These are phyloP conservation scores for Rhizopus sp. DNA, from an alignment of 371 early-diverging fungal genomes.

Conservation along the genomic window DNA sequence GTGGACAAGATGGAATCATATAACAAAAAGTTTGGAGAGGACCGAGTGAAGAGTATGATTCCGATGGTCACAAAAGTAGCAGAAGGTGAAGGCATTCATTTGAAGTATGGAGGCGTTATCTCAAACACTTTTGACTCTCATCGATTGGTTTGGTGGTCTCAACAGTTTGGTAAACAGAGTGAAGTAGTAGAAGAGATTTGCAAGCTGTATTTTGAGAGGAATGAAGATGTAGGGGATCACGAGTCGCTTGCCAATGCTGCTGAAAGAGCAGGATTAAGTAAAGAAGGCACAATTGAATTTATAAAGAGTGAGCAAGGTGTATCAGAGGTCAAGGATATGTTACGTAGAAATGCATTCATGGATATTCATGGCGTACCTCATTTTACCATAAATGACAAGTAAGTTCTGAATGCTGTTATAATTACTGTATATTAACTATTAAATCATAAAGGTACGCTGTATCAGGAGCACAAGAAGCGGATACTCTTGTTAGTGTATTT, in stretches of 20 bases:
- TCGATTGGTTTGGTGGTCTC: constrained; percentile 65
- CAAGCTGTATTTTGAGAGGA: constrained; percentile 67
- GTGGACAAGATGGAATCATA: constrained; percentile 38
- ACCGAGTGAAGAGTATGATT: constrained; percentile 44
- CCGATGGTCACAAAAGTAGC: constrained; percentile 56
- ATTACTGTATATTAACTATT: constrained; percentile 1
- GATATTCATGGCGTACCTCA: constrained; percentile 72
- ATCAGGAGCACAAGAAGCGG: constrained; percentile 74
- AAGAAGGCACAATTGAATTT: constrained; percentile 42
- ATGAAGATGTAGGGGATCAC: constrained; percentile 60
- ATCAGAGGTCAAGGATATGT: constrained; percentile 41
- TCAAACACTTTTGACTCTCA: constrained; percentile 72
- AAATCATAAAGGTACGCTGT: constrained; percentile 35
- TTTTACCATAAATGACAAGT: constrained; percentile 61
- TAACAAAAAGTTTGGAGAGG: constrained; percentile 60
- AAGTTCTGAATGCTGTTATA: constrained; percentile 17
- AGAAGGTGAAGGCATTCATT: constrained; percentile 61
- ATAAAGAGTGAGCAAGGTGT: constrained; percentile 55
- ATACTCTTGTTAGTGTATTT: constrained; percentile 55
- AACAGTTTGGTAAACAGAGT: constrained; percentile 52
- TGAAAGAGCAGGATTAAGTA: constrained; percentile 61
- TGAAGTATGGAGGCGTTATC: constrained; percentile 60
- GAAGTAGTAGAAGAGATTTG: constrained; percentile 65
- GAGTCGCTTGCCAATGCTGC: constrained; percentile 59
- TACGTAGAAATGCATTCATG: constrained; percentile 33